phyloP scores from a whole-genome alignment of 129 eudicot genomes.

The Flaveria ramosissima region DNA sequence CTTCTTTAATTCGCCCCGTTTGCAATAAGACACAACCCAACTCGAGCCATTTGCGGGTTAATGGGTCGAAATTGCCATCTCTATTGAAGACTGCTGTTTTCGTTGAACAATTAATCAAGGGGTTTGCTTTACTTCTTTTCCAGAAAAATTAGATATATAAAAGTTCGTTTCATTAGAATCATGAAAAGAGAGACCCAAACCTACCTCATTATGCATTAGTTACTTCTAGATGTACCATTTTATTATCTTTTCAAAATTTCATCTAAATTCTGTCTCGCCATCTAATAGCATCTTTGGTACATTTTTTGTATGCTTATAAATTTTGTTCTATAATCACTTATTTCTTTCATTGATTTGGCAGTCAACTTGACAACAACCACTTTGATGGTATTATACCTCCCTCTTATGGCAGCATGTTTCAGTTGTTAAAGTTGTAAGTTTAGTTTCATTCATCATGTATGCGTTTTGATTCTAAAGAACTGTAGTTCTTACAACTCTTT shows the following conservation, averaged over 20 bases:
- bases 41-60: neutral
- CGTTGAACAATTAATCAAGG: slow-evolving; percentile 15
- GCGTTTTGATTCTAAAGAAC: neutral
- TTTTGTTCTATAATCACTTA: neutral
- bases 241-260: neutral
- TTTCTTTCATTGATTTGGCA: slow-evolving; percentile 43
- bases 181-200: slow-evolving; percentile 9
- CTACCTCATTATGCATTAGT: slow-evolving; percentile 1
- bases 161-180: slow-evolving; percentile 21
- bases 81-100: slow-evolving; percentile 2
- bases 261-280: neutral
- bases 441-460: slow-evolving; percentile 9
- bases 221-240: neutral
- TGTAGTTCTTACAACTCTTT: slow-evolving; percentile 4
- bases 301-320: neutral
- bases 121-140: neutral
- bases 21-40: neutral
- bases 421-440: slow-evolving; percentile 78
- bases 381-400: slow-evolving; percentile 68
- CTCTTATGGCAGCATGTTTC: slow-evolving; percentile 66
- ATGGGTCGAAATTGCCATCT: neutral
- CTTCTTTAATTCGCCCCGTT: neutral
- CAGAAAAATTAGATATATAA: neutral
- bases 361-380: slow-evolving; percentile 95
- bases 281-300: slow-evolving; percentile 1